Conservation (phyloP, 2,329 filamentous ascomycete genomes). For the Chrysosporium keratinophilum region DNA sequence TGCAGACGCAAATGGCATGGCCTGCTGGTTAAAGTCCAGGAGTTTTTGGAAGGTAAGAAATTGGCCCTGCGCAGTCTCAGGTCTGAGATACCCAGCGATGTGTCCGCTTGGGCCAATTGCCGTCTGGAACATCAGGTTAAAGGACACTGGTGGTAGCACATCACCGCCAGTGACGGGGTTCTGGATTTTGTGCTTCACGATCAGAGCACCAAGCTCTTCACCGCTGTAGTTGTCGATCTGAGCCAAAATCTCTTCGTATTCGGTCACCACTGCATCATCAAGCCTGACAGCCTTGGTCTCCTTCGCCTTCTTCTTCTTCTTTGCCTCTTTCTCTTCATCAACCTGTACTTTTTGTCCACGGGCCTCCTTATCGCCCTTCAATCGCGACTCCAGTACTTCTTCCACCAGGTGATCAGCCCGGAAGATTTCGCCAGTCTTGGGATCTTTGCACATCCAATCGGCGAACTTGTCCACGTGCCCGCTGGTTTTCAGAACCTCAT, state of each 20-base stretch:
- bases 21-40: slow-evolving; percentile 87
- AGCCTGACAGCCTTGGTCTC: slow-evolving; percentile 70
- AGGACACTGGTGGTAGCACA: slow-evolving; percentile 70
- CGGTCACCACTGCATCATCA: slow-evolving; percentile 71
- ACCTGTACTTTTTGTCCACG: slow-evolving; percentile 61
- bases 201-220: slow-evolving; percentile 72
- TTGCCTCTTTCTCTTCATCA: slow-evolving; percentile 67
- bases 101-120: slow-evolving; percentile 88
- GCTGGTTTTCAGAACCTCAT: slow-evolving; percentile 87
- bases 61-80: slow-evolving; percentile 95
- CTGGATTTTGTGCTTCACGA: slow-evolving; percentile 81
- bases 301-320: slow-evolving; percentile 81
- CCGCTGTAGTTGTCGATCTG: slow-evolving; percentile 94
- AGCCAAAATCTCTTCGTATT: slow-evolving; percentile 85
- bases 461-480: slow-evolving; percentile 97
- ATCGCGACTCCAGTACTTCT: slow-evolving; percentile 73
- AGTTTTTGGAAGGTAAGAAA: slow-evolving; percentile 96
- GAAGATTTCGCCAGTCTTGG: slow-evolving; percentile 93
- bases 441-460: slow-evolving; percentile 99
- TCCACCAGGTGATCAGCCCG: slow-evolving; percentile 94
- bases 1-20: slow-evolving; percentile 94
- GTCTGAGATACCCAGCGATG: slow-evolving; percentile 71
- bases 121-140: slow-evolving; percentile 99
- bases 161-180: slow-evolving; percentile 72
- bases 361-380: slow-evolving; percentile 87